These are phyloP conservation scores for Waltiozyma solani DNA, from an alignment of 1,139 yeast genomes.

Conservation along the genomic window DNA sequence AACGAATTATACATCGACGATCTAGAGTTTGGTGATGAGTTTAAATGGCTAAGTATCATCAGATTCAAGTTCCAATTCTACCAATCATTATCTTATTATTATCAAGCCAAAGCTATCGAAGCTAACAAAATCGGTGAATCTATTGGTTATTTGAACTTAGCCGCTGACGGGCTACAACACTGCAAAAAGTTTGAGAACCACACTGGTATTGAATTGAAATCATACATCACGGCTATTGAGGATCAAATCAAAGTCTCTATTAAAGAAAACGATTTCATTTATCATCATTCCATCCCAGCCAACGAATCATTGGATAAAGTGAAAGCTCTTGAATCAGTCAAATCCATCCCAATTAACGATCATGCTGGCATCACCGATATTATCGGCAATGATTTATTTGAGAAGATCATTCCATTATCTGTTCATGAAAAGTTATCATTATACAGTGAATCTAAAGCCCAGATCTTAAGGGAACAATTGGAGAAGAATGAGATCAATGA, in stretches of 20 bases:
- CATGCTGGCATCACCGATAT: conserved; percentile 35
- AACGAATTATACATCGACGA: conserved; percentile 33
- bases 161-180: conserved; percentile 24
- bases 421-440: conserved; percentile 81
- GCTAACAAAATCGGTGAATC: conserved; percentile 63
- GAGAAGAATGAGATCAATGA: conserved; percentile 74
- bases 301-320: conserved; percentile 33
- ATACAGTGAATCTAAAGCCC: conserved; percentile 86
- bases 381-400: conserved; percentile 51
- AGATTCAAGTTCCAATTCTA: conserved; percentile 35
- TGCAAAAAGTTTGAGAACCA: conserved; percentile 17
- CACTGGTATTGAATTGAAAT: conserved; percentile 22
- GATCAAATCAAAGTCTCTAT: conserved; percentile 31
- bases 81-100: conserved; percentile 35
- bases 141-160: conserved; percentile 52
- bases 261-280: conserved; percentile 85
- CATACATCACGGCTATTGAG: conserved; percentile 19
- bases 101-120: conserved; percentile 28
- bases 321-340: conserved; percentile 70
- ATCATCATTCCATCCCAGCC: conserved; percentile 67
- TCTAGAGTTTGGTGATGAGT: conserved; percentile 33
- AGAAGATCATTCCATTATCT: conserved; percentile 73
- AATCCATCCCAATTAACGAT: conserved; percentile 42
- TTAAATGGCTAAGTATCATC: conserved; percentile 31
- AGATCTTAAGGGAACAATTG: conserved; percentile 59